phyloP scores from a whole-genome alignment of 169 alveolate genomes.

The Cryptosporidium sp. region DNA sequence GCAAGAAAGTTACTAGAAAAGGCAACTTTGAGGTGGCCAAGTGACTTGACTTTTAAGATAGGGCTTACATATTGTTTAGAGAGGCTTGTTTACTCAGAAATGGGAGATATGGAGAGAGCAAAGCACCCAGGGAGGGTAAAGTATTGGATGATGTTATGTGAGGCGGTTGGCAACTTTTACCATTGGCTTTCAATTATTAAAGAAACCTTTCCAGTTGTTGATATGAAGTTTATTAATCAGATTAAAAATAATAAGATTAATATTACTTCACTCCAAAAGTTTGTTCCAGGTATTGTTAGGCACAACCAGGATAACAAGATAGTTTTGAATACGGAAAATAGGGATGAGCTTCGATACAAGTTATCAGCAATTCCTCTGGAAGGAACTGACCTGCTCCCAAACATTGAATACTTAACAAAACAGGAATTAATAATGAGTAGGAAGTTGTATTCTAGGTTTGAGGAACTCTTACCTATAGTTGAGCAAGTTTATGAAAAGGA shows the following conservation, averaged over 20 bases:
- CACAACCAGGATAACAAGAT: slow-evolving; percentile 13
- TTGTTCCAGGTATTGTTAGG: slow-evolving; percentile 44
- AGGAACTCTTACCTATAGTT: slow-evolving; percentile 59
- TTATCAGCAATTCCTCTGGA: slow-evolving; percentile 51
- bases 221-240: slow-evolving; percentile 53
- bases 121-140: slow-evolving; percentile 74
- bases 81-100: slow-evolving; percentile 56
- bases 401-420: slow-evolving; percentile 17
- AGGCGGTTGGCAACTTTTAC: slow-evolving; percentile 54
- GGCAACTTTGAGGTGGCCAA: slow-evolving; percentile 67
- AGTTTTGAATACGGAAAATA: slow-evolving; percentile 6
- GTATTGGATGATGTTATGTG: slow-evolving; percentile 74
- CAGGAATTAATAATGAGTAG: slow-evolving; percentile 65
- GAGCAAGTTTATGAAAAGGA: slow-evolving; percentile 74
- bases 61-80: slow-evolving; percentile 65
- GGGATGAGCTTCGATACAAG: slow-evolving; percentile 13
- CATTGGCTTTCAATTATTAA: slow-evolving; percentile 68
- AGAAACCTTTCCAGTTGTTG: slow-evolving; percentile 44
- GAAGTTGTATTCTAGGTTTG: slow-evolving; percentile 66
- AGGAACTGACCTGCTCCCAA: slow-evolving; percentile 51
- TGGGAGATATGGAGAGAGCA: slow-evolving; percentile 76
- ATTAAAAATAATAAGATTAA: slow-evolving; percentile 22
- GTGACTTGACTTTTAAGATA: slow-evolving; percentile 56
- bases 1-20: slow-evolving; percentile 59
- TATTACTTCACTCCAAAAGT: slow-evolving; percentile 44